Conservation (phyloP, 1,284 basidiomycete species). For the Lentinula novae-zelandiae region DNA sequence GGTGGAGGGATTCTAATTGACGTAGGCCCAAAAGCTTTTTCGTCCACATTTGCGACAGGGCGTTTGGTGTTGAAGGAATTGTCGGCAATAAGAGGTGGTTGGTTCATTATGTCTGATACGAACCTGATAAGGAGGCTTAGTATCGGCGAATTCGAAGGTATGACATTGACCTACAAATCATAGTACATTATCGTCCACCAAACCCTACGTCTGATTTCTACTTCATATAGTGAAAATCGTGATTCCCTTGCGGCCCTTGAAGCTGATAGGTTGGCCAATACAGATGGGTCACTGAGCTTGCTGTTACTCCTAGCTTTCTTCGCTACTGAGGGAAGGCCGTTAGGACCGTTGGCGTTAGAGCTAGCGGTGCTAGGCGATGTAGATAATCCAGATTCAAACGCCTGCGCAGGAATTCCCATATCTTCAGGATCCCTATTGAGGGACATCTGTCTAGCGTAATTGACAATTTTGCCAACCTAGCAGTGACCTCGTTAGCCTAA, state of each 20-base stretch:
- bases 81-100: constrained; percentile 52
- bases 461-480: constrained; percentile 67
- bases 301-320: constrained; percentile 12
- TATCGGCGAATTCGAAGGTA: constrained; percentile 2
- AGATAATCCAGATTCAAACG: background rate
- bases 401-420: background rate
- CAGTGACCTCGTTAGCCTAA: background rate
- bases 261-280: background rate
- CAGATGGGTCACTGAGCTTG: constrained; percentile 8
- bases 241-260: constrained; percentile 21
- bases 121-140: constrained; percentile 39
- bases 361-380: background rate
- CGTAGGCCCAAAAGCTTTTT: constrained; percentile 23
- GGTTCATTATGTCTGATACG: constrained; percentile 61
- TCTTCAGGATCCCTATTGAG: constrained; percentile 59
- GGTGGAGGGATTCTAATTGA: constrained; percentile 17
- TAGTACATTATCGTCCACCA: constrained; percentile 77
- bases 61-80: constrained; percentile 43
- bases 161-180: constrained; percentile 51
- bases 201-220: constrained; percentile 55
- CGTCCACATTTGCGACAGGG: constrained; percentile 44
- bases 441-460: constrained; percentile 60
- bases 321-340: background rate
- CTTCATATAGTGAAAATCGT: constrained; percentile 45
- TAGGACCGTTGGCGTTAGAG: constrained; percentile 26